Percentiles rank a stretch among this genome's conserved stretches.
Conservation (phyloP, 78 protist genomes). For the Emiliania huxleyi region DNA sequence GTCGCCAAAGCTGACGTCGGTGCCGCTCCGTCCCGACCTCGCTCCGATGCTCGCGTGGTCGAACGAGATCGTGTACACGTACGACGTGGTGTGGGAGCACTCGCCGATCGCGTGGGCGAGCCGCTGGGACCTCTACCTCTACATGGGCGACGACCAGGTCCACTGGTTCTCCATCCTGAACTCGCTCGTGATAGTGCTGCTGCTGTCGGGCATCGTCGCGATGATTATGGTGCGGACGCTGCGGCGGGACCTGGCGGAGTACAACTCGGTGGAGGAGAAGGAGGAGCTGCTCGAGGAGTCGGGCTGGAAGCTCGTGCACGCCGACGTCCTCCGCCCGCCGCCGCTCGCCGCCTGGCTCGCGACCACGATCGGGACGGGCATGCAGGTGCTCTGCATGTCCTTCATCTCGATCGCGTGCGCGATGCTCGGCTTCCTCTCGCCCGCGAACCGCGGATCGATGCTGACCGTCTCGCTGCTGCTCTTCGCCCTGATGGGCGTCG, state of each 20-base stretch:
- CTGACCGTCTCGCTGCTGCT: slow-evolving; percentile 78
- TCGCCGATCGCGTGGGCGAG: slow-evolving; percentile 78
- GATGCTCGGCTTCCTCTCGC: slow-evolving; percentile 93
- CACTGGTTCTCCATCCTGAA: slow-evolving; percentile 95
- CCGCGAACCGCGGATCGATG: slow-evolving; percentile 91
- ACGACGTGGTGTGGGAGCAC: not conserved
- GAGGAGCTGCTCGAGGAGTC: slow-evolving; percentile 76
- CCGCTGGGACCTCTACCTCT: slow-evolving; percentile 93
- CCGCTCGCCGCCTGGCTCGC: slow-evolving; percentile 69
- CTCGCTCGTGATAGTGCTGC: slow-evolving; percentile 88
- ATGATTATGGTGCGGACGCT: slow-evolving; percentile 55
- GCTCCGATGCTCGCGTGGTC: slow-evolving; percentile 5
- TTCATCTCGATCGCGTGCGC: slow-evolving; percentile 67
- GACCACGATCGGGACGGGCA: slow-evolving; percentile 10
- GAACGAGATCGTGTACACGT: not conserved
- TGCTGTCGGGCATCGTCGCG: slow-evolving; percentile 88
- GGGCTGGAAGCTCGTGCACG: slow-evolving; percentile 98
- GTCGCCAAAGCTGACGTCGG: slow-evolving; percentile 10
- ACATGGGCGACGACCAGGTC: slow-evolving; percentile 63
- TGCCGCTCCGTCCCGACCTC: slow-evolving; percentile 6
- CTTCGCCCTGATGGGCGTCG: slow-evolving; percentile 83
- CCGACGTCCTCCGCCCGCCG: slow-evolving; percentile 97
- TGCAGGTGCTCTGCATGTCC: slow-evolving; percentile 36
- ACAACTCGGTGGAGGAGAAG: slow-evolving; percentile 44
- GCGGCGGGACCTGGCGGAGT: slow-evolving; percentile 9